phyloP scores from a whole-genome alignment of 352 stramenopile species.

The Pythium diclinum region DNA sequence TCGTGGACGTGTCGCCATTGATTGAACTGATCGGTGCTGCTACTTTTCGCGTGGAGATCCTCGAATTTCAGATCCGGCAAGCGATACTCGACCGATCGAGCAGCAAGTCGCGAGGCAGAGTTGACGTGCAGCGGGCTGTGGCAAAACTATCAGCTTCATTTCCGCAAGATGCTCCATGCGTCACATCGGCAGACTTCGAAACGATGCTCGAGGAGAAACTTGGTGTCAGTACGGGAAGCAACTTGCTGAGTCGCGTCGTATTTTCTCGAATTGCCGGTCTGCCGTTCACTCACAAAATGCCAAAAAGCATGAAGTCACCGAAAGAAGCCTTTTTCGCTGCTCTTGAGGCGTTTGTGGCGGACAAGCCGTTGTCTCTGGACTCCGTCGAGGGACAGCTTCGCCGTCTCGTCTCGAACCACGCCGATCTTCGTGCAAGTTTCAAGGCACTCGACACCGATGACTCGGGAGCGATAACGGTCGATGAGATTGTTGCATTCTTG shows the following conservation, averaged over 20 bases:
- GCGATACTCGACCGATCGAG: constrained; percentile 24
- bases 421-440: constrained; percentile 32
- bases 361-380: constrained; percentile 32
- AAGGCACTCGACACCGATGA: constrained; percentile 32
- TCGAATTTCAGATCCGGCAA: constrained; percentile 46
- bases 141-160: constrained; percentile 24
- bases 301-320: not conserved
- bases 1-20: constrained; percentile 12
- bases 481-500: constrained; percentile 37
- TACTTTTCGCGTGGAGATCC: constrained; percentile 44
- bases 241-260: constrained; percentile 28
- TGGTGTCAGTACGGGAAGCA: constrained; percentile 19
- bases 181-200: constrained; percentile 31
- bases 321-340: constrained; percentile 23
- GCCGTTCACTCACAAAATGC: constrained; percentile 26
- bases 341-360: constrained; percentile 34
- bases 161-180: not conserved
- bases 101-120: constrained; percentile 25
- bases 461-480: constrained; percentile 32
- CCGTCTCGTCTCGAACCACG: constrained; percentile 27
- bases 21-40: constrained; percentile 26
- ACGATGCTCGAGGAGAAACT: constrained; percentile 38
- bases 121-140: constrained; percentile 33
- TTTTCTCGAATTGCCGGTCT: constrained; percentile 31
- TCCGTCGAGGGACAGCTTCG: constrained; percentile 45